Conservation (phyloP, 768 basidiomycete species). For the Vararia minispora region DNA sequence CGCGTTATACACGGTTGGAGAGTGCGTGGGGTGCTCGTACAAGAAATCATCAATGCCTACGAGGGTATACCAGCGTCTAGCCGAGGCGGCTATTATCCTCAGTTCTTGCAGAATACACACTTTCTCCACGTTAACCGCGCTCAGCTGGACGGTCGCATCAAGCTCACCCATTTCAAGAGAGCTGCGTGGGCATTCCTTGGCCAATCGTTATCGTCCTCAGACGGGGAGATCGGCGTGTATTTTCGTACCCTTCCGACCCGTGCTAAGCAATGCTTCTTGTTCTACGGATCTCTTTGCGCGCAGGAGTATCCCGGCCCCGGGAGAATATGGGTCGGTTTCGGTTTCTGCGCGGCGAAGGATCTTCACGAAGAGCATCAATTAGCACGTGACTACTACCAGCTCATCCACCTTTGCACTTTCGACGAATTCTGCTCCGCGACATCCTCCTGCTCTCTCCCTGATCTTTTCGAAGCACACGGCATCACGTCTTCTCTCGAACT, state of each 20-base stretch:
- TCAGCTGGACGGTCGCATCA: background rate
- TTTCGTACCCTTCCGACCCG: too few relatives aligned
- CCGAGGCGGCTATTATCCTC: slow-evolving; percentile 23
- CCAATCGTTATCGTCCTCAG: background rate
- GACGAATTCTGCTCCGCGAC: slow-evolving; percentile 25
- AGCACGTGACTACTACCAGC: slow-evolving; percentile 12
- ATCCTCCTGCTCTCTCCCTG: slow-evolving; percentile 14
- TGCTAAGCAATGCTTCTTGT: background rate
- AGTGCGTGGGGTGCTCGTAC: slow-evolving; percentile 20
- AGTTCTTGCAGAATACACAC: slow-evolving; percentile 26
- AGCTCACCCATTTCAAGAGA: slow-evolving; percentile 3
- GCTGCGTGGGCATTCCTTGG: slow-evolving; percentile 4
- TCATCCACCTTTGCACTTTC: slow-evolving; percentile 23
- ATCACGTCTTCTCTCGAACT: background rate
- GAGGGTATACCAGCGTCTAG: slow-evolving; percentile 14
- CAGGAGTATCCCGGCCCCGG: background rate
- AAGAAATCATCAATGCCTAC: slow-evolving; percentile 23
- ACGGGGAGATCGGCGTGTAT: background rate
- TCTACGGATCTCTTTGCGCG: background rate
- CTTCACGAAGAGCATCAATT: background rate
- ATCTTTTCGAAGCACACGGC: slow-evolving; percentile 20
- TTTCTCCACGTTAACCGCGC: slow-evolving; percentile 16
- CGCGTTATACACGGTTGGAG: slow-evolving; percentile 24
- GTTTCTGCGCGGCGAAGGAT: slow-evolving; percentile 10
- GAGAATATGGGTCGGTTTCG: slow-evolving; percentile 8